Evolutionary conservation across 768 basidiomycete genomes (phyloP).

Genomic region (Dacryopinax spathularia): DNA sequence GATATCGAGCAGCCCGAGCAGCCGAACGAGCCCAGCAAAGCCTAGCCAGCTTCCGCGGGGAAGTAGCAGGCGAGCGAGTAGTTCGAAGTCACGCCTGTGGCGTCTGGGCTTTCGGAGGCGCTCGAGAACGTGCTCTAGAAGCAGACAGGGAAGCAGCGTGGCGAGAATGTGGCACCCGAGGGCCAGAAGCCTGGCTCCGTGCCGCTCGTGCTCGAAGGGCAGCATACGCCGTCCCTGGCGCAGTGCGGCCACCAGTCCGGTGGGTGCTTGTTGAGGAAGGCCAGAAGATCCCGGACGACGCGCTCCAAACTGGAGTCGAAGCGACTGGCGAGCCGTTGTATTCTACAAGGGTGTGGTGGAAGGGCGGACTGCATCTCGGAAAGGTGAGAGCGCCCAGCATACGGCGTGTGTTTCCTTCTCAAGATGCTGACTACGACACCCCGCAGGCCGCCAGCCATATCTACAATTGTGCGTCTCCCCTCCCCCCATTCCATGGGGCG

Average conservation of each 20-base stretch:
- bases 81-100: not conserved
- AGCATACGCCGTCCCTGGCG: slow-evolving; percentile 13
- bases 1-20: not conserved
- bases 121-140: not conserved
- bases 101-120: not conserved
- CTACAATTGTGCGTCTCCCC: not conserved
- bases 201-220: not conserved
- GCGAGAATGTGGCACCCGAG: not conserved
- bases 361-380: slow-evolving; percentile 21
- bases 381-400: slow-evolving; percentile 13
- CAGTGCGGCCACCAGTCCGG: slow-evolving; percentile 17
- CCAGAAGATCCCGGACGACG: slow-evolving; percentile 15
- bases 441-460: not conserved
- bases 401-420: not conserved
- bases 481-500: slow-evolving; percentile 7
- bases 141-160: not conserved
- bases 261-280: slow-evolving; percentile 22
- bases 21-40: not conserved
- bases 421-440: not conserved
- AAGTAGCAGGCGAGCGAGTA: not conserved
- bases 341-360: slow-evolving; percentile 19
- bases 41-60: not conserved
- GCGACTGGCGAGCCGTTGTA: slow-evolving; percentile 17
- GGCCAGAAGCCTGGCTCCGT: not conserved
- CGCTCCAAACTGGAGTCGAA: slow-evolving; percentile 20